Evolutionary conservation across 2,329 filamentous ascomycete species (phyloP).

Genomic region (Helotiales sp.): DNA sequence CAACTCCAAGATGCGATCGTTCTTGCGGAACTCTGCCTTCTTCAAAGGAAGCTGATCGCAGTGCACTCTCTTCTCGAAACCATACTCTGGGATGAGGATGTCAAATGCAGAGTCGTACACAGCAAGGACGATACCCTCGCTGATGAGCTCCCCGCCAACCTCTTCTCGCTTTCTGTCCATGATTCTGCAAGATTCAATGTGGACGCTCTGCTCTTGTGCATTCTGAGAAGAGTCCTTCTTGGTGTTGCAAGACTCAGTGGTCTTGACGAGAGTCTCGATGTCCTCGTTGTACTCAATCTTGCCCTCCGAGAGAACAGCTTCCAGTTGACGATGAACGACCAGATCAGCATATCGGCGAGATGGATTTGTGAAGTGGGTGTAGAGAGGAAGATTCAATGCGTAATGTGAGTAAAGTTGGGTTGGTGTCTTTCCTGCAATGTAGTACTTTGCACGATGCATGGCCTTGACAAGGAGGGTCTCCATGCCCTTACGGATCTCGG

Average conservation of each 20-base stretch:
- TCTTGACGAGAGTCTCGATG: conserved; percentile 85
- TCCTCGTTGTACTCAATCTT: conserved; percentile 88
- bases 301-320: conserved; percentile 81
- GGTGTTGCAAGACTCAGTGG: conserved; percentile 93
- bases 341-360: conserved; percentile 95
- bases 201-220: conserved; percentile 97
- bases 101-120: conserved; percentile 99
- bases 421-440: conserved; percentile 77
- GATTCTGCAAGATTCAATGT: conserved; percentile 94
- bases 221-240: conserved; percentile 99
- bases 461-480: conserved; percentile 94
- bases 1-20: conserved; percentile 89
- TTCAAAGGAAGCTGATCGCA: conserved; percentile 97
- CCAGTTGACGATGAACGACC: conserved; percentile 92
- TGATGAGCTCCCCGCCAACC: conserved; percentile 87
- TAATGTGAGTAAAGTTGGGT: conserved; percentile 87
- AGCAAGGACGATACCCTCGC: conserved; percentile 92
- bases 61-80: conserved; percentile 98
- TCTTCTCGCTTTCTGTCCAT: conserved; percentile 94
- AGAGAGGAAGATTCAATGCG: conserved; percentile 87
- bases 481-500: conserved; percentile 93
- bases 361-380: conserved; percentile 97
- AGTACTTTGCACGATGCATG: conserved; percentile 97
- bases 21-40: conserved; percentile 99
- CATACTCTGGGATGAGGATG: conserved; percentile 96